These are phyloP conservation scores for Thecaphora frezii DNA, from an alignment of 1,284 basidiomycete species.

Conservation along the genomic window DNA sequence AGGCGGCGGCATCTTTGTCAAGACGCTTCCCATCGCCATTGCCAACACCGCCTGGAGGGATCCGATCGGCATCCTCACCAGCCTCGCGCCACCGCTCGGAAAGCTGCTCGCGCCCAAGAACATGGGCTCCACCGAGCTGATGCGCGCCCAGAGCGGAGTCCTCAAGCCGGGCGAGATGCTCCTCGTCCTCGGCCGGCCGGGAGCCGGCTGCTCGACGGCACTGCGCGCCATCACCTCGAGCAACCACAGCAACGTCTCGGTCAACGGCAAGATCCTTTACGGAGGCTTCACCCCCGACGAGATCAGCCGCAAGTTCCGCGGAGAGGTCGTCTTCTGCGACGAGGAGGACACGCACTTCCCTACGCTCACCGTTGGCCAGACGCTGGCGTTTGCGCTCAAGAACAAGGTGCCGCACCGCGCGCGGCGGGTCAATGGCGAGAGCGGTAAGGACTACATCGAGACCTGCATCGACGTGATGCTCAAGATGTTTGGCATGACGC, in stretches of 20 bases:
- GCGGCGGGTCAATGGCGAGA: slow-evolving; percentile 26
- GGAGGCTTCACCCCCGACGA: slow-evolving; percentile 32
- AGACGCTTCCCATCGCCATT: slow-evolving; percentile 44
- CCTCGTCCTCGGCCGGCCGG: slow-evolving; percentile 50
- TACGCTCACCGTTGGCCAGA: slow-evolving; percentile 48
- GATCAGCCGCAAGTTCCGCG: slow-evolving; percentile 35
- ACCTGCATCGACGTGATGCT: slow-evolving; percentile 37
- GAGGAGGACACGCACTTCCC: slow-evolving; percentile 51
- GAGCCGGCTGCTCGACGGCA: slow-evolving; percentile 43
- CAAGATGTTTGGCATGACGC: slow-evolving; percentile 53
- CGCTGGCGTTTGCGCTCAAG: slow-evolving; percentile 40
- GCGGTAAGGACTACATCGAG: slow-evolving; percentile 39
- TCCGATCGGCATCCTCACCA: slow-evolving; percentile 37
- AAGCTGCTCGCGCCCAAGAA: slow-evolving; percentile 22
- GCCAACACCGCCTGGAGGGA: slow-evolving; percentile 40
- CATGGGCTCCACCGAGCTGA: slow-evolving; percentile 22
- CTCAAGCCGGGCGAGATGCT: slow-evolving; percentile 50
- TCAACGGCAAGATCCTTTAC: slow-evolving; percentile 41
- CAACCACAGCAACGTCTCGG: slow-evolving; percentile 24
- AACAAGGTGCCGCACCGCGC: slow-evolving; percentile 39
- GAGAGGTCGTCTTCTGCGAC: slow-evolving; percentile 40
- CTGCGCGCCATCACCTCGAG: slow-evolving; percentile 43
- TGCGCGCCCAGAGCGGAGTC: slow-evolving; percentile 32
- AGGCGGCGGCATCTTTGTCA: slow-evolving; percentile 44
- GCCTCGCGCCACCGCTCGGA: slow-evolving; percentile 25